phyloP scores from a whole-genome alignment of 2,329 filamentous ascomycete genomes.

The Dothideomycetidae sp. region DNA sequence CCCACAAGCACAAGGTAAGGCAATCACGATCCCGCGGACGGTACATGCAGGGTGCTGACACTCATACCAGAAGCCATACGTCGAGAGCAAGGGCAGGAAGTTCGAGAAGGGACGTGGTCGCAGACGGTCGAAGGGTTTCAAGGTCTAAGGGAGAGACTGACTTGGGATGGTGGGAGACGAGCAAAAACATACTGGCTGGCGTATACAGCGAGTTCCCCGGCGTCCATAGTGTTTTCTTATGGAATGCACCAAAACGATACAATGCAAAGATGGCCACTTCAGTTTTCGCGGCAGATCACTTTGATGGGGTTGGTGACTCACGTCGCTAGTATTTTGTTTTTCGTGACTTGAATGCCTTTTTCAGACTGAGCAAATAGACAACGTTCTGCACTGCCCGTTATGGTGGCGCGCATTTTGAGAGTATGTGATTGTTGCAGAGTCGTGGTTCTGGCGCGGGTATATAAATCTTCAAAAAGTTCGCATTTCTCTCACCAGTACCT shows the following conservation, averaged over 20 bases:
- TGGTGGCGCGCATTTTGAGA: no score
- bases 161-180: constrained; percentile 9
- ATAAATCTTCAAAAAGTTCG: no score
- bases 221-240: constrained; percentile 9
- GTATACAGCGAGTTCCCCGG: constrained; percentile 9
- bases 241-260: constrained; percentile 9
- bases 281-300: no score
- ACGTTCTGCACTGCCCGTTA: no score
- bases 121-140: constrained; percentile 97
- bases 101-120: constrained; percentile 99
- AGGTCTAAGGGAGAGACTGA: constrained; percentile 59
- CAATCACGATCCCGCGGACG: not conserved
- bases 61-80: constrained; percentile 66
- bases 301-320: no score
- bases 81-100: constrained; percentile 98
- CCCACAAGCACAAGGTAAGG: constrained; percentile 88
- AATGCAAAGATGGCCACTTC: not conserved
- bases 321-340: no score
- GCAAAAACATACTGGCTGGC: constrained; percentile 8
- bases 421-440: no score
- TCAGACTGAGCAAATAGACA: no score
- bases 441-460: no score
- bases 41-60: constrained; percentile 11
- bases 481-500: no score
- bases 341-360: no score